These are phyloP conservation scores for Coemansia sp. DNA, from an alignment of 192 early-diverging fungal species.

Conservation along the genomic window DNA sequence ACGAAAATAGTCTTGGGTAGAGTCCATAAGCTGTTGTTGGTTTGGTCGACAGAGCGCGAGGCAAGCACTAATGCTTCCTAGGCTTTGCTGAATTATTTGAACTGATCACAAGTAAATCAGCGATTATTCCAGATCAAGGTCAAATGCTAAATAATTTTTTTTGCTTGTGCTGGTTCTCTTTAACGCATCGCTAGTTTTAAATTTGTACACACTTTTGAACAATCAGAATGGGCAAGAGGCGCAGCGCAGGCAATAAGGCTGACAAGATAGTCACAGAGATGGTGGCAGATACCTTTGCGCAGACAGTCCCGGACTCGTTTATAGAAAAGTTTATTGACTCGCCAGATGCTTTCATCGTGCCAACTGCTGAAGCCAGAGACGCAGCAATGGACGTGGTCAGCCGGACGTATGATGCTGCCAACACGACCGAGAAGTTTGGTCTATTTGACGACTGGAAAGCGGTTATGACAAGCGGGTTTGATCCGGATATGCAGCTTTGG, in stretches of 20 bases:
- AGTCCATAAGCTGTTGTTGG: neutral
- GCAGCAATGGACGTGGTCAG: slow-evolving; percentile 51
- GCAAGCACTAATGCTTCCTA: neutral
- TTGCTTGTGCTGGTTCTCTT: neutral
- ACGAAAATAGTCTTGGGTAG: too few relatives aligned
- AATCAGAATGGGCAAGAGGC: slow-evolving; percentile 16
- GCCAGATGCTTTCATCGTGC: slow-evolving; percentile 43
- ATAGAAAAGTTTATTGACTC: slow-evolving; percentile 30
- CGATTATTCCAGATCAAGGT: too few relatives aligned
- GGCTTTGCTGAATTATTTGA: neutral
- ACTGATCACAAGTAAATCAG: too few relatives aligned
- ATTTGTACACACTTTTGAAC: slow-evolving; percentile 3
- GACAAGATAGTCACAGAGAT: neutral
- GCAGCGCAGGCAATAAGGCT: slow-evolving; percentile 3
- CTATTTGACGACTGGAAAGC: slow-evolving; percentile 48
- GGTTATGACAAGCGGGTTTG: slow-evolving; percentile 41
- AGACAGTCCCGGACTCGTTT: slow-evolving; percentile 42
- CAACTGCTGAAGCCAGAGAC: slow-evolving; percentile 21
- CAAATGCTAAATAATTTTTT: slow-evolving; percentile 6
- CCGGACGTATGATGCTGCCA: slow-evolving; percentile 47
- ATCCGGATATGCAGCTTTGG: slow-evolving; percentile 81
- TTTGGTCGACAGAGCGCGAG: neutral
- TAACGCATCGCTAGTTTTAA: neutral
- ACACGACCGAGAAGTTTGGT: slow-evolving; percentile 43
- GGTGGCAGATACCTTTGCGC: slow-evolving; percentile 13